These are phyloP conservation scores for Diaporthe sp. DNA, from an alignment of 2,329 filamentous ascomycete genomes.

Conservation along the genomic window DNA sequence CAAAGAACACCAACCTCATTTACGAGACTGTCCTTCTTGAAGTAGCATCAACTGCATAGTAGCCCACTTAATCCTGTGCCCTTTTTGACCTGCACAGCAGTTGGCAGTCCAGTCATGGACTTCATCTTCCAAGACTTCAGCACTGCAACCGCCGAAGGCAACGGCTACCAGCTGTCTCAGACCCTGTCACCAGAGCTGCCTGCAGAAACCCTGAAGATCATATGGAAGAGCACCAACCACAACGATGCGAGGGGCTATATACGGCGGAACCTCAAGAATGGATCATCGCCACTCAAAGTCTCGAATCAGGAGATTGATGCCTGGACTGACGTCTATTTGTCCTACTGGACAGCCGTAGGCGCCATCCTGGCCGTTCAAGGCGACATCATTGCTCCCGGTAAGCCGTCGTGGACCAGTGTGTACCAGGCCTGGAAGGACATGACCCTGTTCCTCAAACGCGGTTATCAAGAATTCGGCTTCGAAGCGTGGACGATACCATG, in stretches of 20 bases:
- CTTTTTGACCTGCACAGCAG: background rate
- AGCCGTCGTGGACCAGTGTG: slow-evolving; percentile 81
- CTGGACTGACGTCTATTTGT: slow-evolving; percentile 89
- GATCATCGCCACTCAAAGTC: slow-evolving; percentile 66
- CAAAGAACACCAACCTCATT: background rate
- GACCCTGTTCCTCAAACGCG: slow-evolving; percentile 80
- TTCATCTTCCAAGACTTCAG: slow-evolving; percentile 80
- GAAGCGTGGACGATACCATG: slow-evolving; percentile 94
- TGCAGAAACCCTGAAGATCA: slow-evolving; percentile 73
- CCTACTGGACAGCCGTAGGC: slow-evolving; percentile 86
- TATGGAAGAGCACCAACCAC: slow-evolving; percentile 79
- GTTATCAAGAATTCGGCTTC: slow-evolving; percentile 82
- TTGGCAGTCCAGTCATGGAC: slow-evolving; percentile 70
- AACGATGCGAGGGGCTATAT: slow-evolving; percentile 78
- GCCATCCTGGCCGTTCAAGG: slow-evolving; percentile 79
- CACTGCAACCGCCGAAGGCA: slow-evolving; percentile 72
- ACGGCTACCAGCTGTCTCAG: slow-evolving; percentile 81
- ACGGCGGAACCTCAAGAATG: slow-evolving; percentile 77
- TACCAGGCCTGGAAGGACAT: slow-evolving; percentile 93
- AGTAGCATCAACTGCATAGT: background rate
- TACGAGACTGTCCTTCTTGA: background rate
- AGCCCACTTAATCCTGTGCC: background rate
- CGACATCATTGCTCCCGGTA: slow-evolving; percentile 49
- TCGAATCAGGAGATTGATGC: slow-evolving; percentile 77
- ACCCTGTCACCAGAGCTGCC: slow-evolving; percentile 81